Evolutionary conservation across 1,139 yeast species (phyloP).

Genomic region (Blastobotrys arbuscula): DNA sequence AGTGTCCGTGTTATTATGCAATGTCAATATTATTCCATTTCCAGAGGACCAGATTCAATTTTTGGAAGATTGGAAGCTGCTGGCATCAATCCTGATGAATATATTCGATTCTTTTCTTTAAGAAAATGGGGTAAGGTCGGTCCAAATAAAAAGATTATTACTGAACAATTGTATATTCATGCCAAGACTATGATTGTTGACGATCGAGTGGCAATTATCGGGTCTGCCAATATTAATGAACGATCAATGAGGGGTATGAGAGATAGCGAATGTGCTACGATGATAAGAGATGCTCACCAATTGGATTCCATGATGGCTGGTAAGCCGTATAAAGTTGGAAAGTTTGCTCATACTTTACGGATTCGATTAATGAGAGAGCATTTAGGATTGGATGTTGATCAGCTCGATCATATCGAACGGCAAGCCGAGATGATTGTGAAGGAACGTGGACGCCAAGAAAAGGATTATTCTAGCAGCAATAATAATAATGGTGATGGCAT

Average conservation of each 20-base stretch:
- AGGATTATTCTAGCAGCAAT: neutral
- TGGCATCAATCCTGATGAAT: constrained; percentile 80
- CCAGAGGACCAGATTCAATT: constrained; percentile 86
- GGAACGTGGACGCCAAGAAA: neutral
- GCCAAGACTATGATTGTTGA: constrained; percentile 93
- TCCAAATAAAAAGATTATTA: constrained; percentile 62
- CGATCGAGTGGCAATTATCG: constrained; percentile 87
- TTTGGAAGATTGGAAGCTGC: constrained; percentile 72
- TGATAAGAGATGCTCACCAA: constrained; percentile 77
- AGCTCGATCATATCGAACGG: constrained; percentile 77
- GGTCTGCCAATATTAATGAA: constrained; percentile 95
- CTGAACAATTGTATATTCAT: constrained; percentile 91
- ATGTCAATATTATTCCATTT: constrained; percentile 90
- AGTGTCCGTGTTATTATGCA: constrained; percentile 94
- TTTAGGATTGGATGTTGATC: constrained; percentile 86
- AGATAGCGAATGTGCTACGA: constrained; percentile 90
- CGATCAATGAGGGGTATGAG: constrained; percentile 90
- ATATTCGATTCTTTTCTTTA: constrained; percentile 85
- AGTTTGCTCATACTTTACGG: constrained; percentile 84
- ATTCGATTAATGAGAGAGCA: constrained; percentile 95
- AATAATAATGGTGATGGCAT: neutral
- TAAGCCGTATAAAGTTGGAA: constrained; percentile 69
- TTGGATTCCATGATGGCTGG: constrained; percentile 78
- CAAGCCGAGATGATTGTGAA: constrained; percentile 18
- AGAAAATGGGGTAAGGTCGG: constrained; percentile 97